Evolutionary conservation across 2,329 filamentous ascomycete species (phyloP), one percentile per base, ranked within the genome.

Genomic region (Hyphodiscus sp.): DNA sequence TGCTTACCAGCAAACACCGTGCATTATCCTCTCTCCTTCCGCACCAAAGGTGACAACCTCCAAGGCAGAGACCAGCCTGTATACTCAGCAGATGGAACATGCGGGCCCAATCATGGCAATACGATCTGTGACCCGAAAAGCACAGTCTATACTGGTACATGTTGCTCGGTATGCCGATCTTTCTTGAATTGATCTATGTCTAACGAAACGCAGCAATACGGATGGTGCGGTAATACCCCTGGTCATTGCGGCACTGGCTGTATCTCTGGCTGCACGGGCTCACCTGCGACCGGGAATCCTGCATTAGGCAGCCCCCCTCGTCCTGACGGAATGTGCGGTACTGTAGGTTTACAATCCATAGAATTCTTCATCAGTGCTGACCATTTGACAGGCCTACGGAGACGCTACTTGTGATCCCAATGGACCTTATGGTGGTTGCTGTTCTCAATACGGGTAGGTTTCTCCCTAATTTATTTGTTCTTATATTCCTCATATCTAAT

Each of bases 131-230:
- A 76, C 57, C 70, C 74, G 44, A 70, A 73, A 8, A 74, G 71
- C 63, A 73, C 64, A 5, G 67, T 64, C 13, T 76, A 77, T 64
- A 68, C 60, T 1, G 74, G 74, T 42, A 65, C 68, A 30, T 77
- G 74, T 59, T 77, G 74, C 62, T 74, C 71, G 44, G 62, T 66
- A 58, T 33, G 65, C 60, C 15, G 23, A 23, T 18, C 45, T 18
- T 6, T 43, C 13, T 2, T 18, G 19, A 44, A 23, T 4, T 45
- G 46, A 51, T 13, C 46, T 2, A 46, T 30, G n/a, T 43, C 52
- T 53, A 30, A 59, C 47, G 13, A 16, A 51, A 29, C 54, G 38
- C 58, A 61, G 57, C 53, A 62, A 62, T 66, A 65, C 49, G 66
- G 68, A 13, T 70, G 69, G 70, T 76, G 74, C 56, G 75, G 74